Evolutionary conservation across 306 rosid genomes (phyloP).

Genomic region (Medicago arabica): DNA sequence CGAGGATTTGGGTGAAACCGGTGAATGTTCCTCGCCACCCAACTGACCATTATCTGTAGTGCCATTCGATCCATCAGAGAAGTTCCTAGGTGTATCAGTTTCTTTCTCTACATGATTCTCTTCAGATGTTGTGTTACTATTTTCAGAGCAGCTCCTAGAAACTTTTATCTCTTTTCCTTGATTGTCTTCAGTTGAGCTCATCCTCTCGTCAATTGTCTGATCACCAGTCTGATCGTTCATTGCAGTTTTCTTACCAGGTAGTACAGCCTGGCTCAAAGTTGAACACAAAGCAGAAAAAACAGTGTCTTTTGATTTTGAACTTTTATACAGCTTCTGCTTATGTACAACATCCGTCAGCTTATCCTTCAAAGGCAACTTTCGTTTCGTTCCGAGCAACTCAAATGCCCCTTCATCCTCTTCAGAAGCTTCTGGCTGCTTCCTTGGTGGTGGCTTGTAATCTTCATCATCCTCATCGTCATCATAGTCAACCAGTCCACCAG

Average conservation of each 20-base stretch:
- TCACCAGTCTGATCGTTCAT: slow-evolving; percentile 43
- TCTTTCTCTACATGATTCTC: slow-evolving; percentile 65
- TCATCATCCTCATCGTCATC: slow-evolving; percentile 95
- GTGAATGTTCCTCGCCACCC: slow-evolving; percentile 69
- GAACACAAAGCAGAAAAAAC: slow-evolving; percentile 78
- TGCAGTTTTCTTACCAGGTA: slow-evolving; percentile 69
- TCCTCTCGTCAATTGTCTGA: slow-evolving; percentile 50
- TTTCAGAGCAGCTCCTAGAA: slow-evolving; percentile 49
- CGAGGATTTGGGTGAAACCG: slow-evolving; percentile 84
- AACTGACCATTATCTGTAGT: slow-evolving; percentile 62
- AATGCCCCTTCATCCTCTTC: slow-evolving; percentile 84
- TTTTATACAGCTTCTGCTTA: slow-evolving; percentile 68
- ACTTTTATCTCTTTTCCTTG: slow-evolving; percentile 49
- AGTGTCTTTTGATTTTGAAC: slow-evolving; percentile 64
- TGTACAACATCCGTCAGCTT: slow-evolving; percentile 58
- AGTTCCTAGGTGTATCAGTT: slow-evolving; percentile 52
- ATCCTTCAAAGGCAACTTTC: slow-evolving; percentile 66
- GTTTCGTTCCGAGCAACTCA: slow-evolving; percentile 79
- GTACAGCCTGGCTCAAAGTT: slow-evolving; percentile 74
- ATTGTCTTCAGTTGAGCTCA: slow-evolving; percentile 50
- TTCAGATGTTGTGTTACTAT: slow-evolving; percentile 45
- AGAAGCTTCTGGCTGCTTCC: slow-evolving; percentile 63
- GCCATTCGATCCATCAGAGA: slow-evolving; percentile 58
- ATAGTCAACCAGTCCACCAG: slow-evolving; percentile 92
- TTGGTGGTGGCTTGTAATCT: slow-evolving; percentile 83